A percentile compares a stretch with the other conserved stretches of the same genome.
Evolutionary conservation across 495 filamentous ascomycete species (phyloP).

Genomic region (Neurospora tetraspora): DNA sequence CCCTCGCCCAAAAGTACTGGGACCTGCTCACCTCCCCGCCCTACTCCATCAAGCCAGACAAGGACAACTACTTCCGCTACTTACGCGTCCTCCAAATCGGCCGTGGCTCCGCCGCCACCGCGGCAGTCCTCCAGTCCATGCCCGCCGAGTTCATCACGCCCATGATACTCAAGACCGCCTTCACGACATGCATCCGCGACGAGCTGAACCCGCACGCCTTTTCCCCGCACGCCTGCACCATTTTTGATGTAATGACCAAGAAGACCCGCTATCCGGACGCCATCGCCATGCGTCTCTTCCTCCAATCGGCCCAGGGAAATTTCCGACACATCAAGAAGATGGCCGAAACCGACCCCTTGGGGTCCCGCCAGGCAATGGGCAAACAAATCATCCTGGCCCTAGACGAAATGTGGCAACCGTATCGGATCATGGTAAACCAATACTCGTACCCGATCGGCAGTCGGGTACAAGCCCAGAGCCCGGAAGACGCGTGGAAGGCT

Average conservation of each 20-base stretch:
- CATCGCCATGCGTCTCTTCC: slow-evolving; percentile 25
- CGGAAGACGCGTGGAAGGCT: slow-evolving; percentile 4
- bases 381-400: slow-evolving; percentile 26
- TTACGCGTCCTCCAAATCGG: slow-evolving; percentile 56
- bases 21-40: slow-evolving; percentile 44
- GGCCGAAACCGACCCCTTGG: slow-evolving; percentile 1
- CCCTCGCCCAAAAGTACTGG: slow-evolving; percentile 60
- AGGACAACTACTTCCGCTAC: slow-evolving; percentile 52
- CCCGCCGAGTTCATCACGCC: slow-evolving; percentile 26
- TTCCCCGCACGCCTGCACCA: slow-evolving; percentile 36
- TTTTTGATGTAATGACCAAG: slow-evolving; percentile 47
- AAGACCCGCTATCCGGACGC: slow-evolving; percentile 34
- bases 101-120: slow-evolving; percentile 46
- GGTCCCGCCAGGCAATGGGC: slow-evolving; percentile 18
- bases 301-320: slow-evolving; percentile 28
- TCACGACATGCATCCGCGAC: slow-evolving; percentile 60
- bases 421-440: slow-evolving; percentile 17
- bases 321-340: slow-evolving; percentile 12
- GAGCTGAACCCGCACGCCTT: slow-evolving; percentile 56
- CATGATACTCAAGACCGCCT: slow-evolving; percentile 59
- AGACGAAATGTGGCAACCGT: slow-evolving; percentile 29
- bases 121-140: slow-evolving; percentile 44
- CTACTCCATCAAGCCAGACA: slow-evolving; percentile 55
- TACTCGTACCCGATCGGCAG: slow-evolving; percentile 10
- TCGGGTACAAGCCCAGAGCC: slow-evolving; percentile 4